Evolutionary conservation across 1,139 yeast genomes (phyloP), one percentile per base, ranked within the genome.

Genomic region (Kodamaea sp.): DNA sequence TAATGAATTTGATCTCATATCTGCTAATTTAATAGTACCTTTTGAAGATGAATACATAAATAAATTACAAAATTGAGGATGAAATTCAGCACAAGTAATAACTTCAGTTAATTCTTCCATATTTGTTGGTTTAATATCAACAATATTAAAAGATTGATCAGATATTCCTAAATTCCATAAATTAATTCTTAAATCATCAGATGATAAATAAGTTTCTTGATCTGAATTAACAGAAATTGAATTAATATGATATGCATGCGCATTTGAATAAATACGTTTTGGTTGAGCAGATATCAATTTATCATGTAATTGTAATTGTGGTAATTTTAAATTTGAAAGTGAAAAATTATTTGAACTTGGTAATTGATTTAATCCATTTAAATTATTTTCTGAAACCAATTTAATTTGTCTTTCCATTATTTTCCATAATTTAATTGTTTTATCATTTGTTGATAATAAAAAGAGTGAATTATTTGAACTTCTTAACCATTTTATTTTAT

Each of bases 61-160:
- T 56, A 86, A 71, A 62, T 92, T 92, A 70, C 99, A 94, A 60
- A 84, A 84, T 39, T 70, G 69, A 10, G 99, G 98, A 62, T 94
- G 98, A 68, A 94, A 92, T 62, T 90, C 96, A 3, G 97, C 95
- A 54, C 94, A 80, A n/a, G 99, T 94, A 50, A 94, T 92, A 39
- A 94, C 98, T 63, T 94, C 98, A 9, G 98, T 92, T 55, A 94
- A 77, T 65, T 94, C 99, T 67, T 94, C 99, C 98, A 94, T 94
- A 63, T 90, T 89, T 12, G 92, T 87, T 6, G 99, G 99, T 63
- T 94, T 90, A 55, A 94, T 94, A 64, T 94, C 98, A 45, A 94
- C 98, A 53, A 94, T 90, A 62, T 86, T 94, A 67, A 94, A 94
- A 53, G 94, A 81, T 66, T 92, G 97, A 63, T 92, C 97, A 29